phyloP scores from a whole-genome alignment of 768 basidiomycete species.

The Boletus patriciae region DNA sequence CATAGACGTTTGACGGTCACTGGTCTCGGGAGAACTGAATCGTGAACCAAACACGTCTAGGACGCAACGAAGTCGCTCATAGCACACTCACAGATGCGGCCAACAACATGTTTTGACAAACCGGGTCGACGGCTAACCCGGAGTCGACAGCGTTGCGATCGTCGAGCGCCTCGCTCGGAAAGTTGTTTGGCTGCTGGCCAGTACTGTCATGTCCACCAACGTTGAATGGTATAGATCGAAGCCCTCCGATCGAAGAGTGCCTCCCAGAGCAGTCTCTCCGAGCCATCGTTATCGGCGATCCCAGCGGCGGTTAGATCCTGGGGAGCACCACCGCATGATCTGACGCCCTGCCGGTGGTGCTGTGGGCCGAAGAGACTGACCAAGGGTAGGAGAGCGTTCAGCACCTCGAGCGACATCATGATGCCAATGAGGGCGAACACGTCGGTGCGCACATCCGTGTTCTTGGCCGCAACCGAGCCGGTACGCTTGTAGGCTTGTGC shows the following conservation, averaged over 20 bases:
- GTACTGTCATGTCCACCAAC: background rate
- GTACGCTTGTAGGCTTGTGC: background rate
- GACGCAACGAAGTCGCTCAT: constrained; percentile 15
- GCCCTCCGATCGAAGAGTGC: constrained; percentile 22
- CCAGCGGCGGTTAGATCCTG: too few species aligned
- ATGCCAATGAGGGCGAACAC: constrained; percentile 24
- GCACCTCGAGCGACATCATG: constrained; percentile 17
- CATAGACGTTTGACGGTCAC: background rate
- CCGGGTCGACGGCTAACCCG: constrained; percentile 11
- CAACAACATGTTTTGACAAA: constrained; percentile 29
- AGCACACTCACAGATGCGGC: constrained; percentile 30
- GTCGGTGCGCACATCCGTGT: constrained; percentile 23
- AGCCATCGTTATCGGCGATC: too few species aligned
- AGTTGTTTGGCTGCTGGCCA: background rate
- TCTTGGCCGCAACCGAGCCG: background rate
- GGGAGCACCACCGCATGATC: too few species aligned
- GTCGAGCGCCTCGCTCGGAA: background rate
- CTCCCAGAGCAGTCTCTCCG: constrained; percentile 7
- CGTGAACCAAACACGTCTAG: too few species aligned
- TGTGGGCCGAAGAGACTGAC: background rate
- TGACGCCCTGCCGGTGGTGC: background rate
- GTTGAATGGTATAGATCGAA: constrained; percentile 6
- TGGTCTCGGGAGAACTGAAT: background rate
- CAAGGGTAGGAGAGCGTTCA: constrained; percentile 16
- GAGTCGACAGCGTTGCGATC: background rate